Base-by-base conservation (phyloP, 805 yeast species). In the Jamesozyma piceae region DNA sequence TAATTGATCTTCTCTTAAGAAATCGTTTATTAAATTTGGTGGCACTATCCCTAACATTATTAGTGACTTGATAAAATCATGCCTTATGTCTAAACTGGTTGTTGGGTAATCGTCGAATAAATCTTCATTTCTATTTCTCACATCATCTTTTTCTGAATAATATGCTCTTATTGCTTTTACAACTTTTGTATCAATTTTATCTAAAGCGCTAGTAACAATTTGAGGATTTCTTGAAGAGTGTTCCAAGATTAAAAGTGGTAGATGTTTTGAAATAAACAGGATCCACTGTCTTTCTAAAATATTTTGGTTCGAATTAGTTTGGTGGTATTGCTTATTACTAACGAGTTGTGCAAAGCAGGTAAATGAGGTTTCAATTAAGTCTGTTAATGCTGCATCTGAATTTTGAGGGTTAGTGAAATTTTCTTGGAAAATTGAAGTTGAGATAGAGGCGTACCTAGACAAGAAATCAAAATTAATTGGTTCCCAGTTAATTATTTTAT, bases 91-190 rank as follows among this genome's bases (percentile, higher is more conserved):
- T 11, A 62, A 55, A 8, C 68, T 66, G 1, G 72, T 65, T 1
- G 74, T 58, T 2, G 77, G 72, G 45, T 68, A 70, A 14, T 74
- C 68, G n/a, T 74, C 66, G 47, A 75, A 74, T 60, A 74, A 64
- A 42, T 74, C 76, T 43, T 74, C 78, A 32, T 66, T 56, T 28
- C 63, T 60, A 27, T 56, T 63, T 20, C 59, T 63, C 27, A 45
- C 38, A 19, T 64, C 65, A 28, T 64, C 60, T 35, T 60, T 58
- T 21, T 66, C 64, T 6, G 61, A 49, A 42, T 57, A 64, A 45
- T 52, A 66, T n/a, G 55, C 56, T 45, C 45, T 58, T 14, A 60
- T 53, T 1, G 60, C 63, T 41, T 62, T 62, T 8, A 55, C 45
- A 5, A 60, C 60, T 43, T 61, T 55, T 27, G 57, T 52, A 41